Percentiles rank a stretch among this genome's conserved stretches.
Conservation (phyloP, 805 yeast genomes). For the Candida sphagnicola region DNA sequence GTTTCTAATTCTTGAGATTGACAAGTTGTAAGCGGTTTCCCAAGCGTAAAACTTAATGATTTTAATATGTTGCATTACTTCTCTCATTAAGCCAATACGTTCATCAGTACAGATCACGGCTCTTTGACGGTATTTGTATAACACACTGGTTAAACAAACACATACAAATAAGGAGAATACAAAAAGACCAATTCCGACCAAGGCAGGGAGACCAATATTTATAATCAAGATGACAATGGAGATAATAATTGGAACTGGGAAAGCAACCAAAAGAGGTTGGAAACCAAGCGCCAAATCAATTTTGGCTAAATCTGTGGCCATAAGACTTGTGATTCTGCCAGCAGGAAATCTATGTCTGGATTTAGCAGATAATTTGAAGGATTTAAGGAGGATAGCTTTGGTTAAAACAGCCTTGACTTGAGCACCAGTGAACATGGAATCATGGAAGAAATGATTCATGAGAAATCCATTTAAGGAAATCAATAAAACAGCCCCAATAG, state of each 20-base stretch:
- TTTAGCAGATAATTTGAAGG: conserved; percentile 33
- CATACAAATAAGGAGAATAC: conserved; percentile 30
- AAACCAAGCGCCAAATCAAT: conserved; percentile 42
- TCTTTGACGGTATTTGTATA: conserved; percentile 32
- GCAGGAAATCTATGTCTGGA: conserved; percentile 31
- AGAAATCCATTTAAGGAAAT: conserved; percentile 42
- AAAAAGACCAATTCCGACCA: conserved; percentile 41
- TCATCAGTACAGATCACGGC: conserved; percentile 39
- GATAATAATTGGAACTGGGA: conserved; percentile 40
- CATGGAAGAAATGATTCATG: conserved; percentile 40
- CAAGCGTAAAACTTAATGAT: conserved; percentile 44
- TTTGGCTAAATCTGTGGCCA: conserved; percentile 41
- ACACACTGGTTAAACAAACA: conserved; percentile 29
- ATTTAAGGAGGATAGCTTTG: conserved; percentile 33
- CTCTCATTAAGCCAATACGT: conserved; percentile 40
- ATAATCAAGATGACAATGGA: conserved; percentile 32
- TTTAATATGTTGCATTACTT: conserved; percentile 37
- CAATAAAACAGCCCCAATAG: conserved; percentile 63
- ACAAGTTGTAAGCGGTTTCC: conserved; percentile 40
- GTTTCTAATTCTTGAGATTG: conserved; percentile 31
- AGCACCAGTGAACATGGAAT: conserved; percentile 42
- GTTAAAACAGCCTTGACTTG: conserved; percentile 37
- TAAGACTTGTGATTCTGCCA: conserved; percentile 38
- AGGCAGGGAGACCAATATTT: conserved; percentile 36
- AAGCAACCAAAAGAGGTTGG: conserved; percentile 39